Percentiles rank a stretch among this genome's conserved stretches.
Conservation (phyloP, 345 rosid genomes). For the Heritiera fomes region DNA sequence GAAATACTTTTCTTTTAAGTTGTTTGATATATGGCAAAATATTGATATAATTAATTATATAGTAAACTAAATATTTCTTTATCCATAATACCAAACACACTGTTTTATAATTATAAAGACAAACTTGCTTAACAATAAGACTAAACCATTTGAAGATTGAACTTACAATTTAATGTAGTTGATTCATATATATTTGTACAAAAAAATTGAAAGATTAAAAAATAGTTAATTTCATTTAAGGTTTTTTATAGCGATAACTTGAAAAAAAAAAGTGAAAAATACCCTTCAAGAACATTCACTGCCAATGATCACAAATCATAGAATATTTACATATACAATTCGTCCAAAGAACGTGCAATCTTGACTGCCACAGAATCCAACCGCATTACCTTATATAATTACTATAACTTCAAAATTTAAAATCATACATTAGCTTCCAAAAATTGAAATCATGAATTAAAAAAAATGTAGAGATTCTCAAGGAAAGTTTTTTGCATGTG, state of each 20-base stretch:
- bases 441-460: background rate
- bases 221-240: background rate
- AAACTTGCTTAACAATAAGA: background rate
- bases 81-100: too few species aligned
- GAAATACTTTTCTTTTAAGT: background rate
- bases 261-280: background rate
- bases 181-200: too few species aligned
- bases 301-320: background rate
- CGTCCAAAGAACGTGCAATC: background rate
- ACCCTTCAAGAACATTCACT: background rate
- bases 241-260: background rate
- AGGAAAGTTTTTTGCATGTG: constrained; percentile 20
- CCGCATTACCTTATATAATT: background rate
- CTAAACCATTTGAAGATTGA: background rate
- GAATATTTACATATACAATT: background rate
- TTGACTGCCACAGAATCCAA: background rate
- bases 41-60: background rate
- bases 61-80: background rate
- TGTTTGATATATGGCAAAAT: too few species aligned
- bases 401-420: background rate
- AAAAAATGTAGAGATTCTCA: constrained; percentile 16
- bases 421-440: background rate
- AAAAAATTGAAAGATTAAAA: background rate
- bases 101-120: background rate
- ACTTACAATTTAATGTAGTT: too few species aligned